These are phyloP conservation scores for Apiotrichum akiyoshidainum DNA, from an alignment of 1,284 basidiomycete genomes.

Conservation along the genomic window DNA sequence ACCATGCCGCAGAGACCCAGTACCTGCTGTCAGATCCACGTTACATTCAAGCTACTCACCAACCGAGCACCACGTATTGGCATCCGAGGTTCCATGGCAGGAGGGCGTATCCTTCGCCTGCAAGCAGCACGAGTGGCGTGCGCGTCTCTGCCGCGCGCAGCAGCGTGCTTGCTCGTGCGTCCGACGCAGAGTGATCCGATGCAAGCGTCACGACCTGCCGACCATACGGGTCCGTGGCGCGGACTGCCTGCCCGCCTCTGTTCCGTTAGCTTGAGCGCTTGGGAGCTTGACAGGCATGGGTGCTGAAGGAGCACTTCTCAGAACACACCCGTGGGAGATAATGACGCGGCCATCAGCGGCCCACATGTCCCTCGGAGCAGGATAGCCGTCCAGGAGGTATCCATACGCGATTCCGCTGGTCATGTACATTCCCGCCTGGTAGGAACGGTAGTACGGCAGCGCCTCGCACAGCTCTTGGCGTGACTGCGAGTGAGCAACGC, in stretches of 20 bases:
- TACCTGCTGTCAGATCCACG: constrained; percentile 27
- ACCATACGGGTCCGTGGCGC: constrained; percentile 7
- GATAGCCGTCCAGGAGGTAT: constrained; percentile 44
- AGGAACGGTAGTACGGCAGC: constrained; percentile 47
- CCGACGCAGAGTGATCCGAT: constrained; percentile 34
- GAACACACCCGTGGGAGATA: constrained; percentile 42
- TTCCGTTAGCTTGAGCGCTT: background rate
- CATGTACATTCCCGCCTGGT: constrained; percentile 47
- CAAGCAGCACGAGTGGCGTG: constrained; percentile 39
- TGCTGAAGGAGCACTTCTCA: no score
- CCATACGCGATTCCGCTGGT: constrained; percentile 34
- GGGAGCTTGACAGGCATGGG: no score
- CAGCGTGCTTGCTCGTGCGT: constrained; percentile 38
- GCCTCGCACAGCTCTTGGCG: constrained; percentile 48
- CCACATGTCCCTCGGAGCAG: constrained; percentile 45
- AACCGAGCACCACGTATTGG: constrained; percentile 42
- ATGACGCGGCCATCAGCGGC: constrained; percentile 37
- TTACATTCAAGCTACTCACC: constrained; percentile 24
- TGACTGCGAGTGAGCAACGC: constrained; percentile 19
- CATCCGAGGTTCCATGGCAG: constrained; percentile 37
- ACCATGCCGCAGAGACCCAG: constrained; percentile 43
- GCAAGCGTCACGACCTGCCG: constrained; percentile 14
- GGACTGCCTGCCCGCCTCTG: constrained; percentile 21
- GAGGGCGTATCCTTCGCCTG: constrained; percentile 36
- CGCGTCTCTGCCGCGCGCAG: constrained; percentile 25